Conservation (phyloP, 2,329 filamentous ascomycete genomes). For the Colletotrichum destructivum region DNA sequence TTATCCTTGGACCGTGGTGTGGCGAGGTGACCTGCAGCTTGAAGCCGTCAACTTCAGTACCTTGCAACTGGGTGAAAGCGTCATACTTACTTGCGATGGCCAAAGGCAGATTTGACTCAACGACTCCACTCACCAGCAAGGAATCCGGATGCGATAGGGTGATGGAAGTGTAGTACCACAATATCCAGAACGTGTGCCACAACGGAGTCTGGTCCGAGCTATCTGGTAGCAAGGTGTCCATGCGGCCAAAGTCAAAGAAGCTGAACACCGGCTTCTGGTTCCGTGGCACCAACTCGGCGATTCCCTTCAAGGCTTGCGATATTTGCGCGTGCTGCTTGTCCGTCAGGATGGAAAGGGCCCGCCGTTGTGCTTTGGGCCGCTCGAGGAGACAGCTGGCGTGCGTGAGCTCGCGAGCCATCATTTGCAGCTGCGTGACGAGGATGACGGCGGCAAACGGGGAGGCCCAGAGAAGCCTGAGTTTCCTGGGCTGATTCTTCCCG, state of each 20-base stretch:
- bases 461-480: slow-evolving; percentile 28
- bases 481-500: slow-evolving; percentile 3
- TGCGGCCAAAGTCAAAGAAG: slow-evolving; percentile 33
- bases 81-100: slow-evolving; percentile 23
- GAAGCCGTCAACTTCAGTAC: not conserved
- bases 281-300: slow-evolving; percentile 20
- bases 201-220: slow-evolving; percentile 20
- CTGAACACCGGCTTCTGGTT: slow-evolving; percentile 25
- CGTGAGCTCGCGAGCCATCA: slow-evolving; percentile 29
- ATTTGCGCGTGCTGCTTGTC: slow-evolving; percentile 33
- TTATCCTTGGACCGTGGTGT: slow-evolving; percentile 23
- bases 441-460: slow-evolving; percentile 29
- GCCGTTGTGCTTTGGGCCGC: slow-evolving; percentile 22
- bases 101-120: slow-evolving; percentile 26
- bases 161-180: slow-evolving; percentile 34
- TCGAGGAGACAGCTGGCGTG: slow-evolving; percentile 31
- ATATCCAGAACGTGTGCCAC: slow-evolving; percentile 32
- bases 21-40: slow-evolving; percentile 27
- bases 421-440: slow-evolving; percentile 30
- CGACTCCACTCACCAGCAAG: slow-evolving; percentile 22
- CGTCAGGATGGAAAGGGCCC: slow-evolving; percentile 20
- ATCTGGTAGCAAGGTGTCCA: slow-evolving; percentile 13
- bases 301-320: slow-evolving; percentile 19
- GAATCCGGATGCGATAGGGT: slow-evolving; percentile 29
- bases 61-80: not conserved